Evolutionary conservation across 345 rosid genomes (phyloP).

Genomic region (Heritiera littoralis): DNA sequence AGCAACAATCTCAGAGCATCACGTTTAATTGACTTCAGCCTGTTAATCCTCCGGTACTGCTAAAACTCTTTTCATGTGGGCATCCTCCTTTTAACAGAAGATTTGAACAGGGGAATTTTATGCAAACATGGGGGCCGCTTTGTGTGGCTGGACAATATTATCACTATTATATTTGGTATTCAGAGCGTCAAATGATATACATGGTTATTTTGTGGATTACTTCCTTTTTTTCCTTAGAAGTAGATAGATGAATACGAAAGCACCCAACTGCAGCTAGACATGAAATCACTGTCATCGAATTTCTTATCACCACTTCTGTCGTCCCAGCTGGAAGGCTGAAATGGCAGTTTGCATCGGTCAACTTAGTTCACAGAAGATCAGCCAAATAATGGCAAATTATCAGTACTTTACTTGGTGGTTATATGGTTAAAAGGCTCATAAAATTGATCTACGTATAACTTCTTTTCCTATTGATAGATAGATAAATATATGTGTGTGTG

Average conservation of each 20-base stretch:
- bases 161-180: background rate
- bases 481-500: background rate
- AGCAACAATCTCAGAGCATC: background rate
- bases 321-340: background rate
- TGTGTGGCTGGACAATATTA: background rate
- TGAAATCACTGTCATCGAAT: background rate
- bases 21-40: background rate
- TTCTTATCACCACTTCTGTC: background rate
- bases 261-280: background rate
- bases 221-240: background rate
- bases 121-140: background rate
- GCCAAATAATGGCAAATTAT: background rate
- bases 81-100: background rate
- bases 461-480: background rate
- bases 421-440: background rate
- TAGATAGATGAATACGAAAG: background rate
- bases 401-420: background rate
- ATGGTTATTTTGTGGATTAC: background rate
- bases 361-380: background rate
- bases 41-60: background rate
- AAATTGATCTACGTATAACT: background rate
- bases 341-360: background rate
- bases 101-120: background rate
- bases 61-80: background rate
- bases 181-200: background rate